A percentile compares a stretch with the other conserved stretches of the same genome.
These are phyloP conservation scores for Aspergillus sp. DNA, from an alignment of 2,329 filamentous ascomycete species.

Conservation along the genomic window DNA sequence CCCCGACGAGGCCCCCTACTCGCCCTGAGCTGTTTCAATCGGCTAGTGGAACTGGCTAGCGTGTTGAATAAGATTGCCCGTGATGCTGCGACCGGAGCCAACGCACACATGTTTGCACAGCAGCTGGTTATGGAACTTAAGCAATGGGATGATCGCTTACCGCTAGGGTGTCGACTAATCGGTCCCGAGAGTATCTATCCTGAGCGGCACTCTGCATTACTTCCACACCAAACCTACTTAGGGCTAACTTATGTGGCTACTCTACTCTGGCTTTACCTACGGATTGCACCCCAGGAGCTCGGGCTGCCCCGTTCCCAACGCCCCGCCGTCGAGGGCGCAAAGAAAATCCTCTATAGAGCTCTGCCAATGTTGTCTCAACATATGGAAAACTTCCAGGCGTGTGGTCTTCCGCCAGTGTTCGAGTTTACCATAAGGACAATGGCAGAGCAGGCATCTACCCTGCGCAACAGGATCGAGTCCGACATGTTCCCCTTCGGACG, in stretches of 20 bases:
- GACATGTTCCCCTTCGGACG: constrained; percentile 34
- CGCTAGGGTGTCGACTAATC: constrained; percentile 37
- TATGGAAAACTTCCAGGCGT: constrained; percentile 38
- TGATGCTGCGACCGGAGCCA: constrained; percentile 29
- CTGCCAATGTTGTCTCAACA: constrained; percentile 38
- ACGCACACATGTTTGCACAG: constrained; percentile 30
- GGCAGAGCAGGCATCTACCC: constrained; percentile 31
- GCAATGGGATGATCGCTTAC: constrained; percentile 37
- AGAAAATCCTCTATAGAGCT: constrained; percentile 37
- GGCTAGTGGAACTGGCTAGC: constrained; percentile 44
- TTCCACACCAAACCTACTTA: constrained; percentile 42
- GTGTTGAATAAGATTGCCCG: constrained; percentile 37
- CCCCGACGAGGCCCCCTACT: constrained; percentile 41
- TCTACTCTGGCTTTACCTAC: constrained; percentile 36
- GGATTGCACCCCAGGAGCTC: constrained; percentile 32
- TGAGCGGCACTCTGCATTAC: constrained; percentile 35
- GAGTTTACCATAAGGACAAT: constrained; percentile 38
- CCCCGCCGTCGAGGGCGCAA: constrained; percentile 35
- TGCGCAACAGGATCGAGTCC: constrained; percentile 29
- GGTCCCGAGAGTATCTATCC: constrained; percentile 37
- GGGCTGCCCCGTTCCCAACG: constrained; percentile 31
- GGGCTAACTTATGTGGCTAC: constrained; percentile 38
- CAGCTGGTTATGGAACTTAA: constrained; percentile 38
- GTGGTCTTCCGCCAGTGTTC: constrained; percentile 39
- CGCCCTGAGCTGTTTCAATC: constrained; percentile 55